Conservation (phyloP, 2,329 filamentous ascomycete species). For the Colletotrichum higginsianum region DNA sequence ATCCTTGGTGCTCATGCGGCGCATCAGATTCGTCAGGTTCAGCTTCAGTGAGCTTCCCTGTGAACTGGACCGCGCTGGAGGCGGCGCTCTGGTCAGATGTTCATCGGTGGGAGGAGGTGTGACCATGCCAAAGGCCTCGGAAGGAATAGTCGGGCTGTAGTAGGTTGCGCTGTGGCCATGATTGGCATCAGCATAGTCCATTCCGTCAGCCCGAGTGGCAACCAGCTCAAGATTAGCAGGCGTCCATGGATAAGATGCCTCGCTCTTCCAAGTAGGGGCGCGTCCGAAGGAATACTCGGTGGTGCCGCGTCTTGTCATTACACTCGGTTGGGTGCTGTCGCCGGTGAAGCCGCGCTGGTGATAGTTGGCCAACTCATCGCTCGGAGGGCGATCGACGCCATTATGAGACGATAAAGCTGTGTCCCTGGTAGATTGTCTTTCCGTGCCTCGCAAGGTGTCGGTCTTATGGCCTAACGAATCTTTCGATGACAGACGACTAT, state of each 20-base stretch:
- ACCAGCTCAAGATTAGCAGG: constrained; percentile 39
- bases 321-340: constrained; percentile 32
- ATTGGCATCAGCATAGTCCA: constrained; percentile 42
- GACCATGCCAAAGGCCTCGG: constrained; percentile 58
- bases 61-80: constrained; percentile 48
- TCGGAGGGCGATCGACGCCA: constrained; percentile 22
- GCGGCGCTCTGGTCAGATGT: constrained; percentile 21
- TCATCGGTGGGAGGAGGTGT: constrained; percentile 46
- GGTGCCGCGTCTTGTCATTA: constrained; percentile 32
- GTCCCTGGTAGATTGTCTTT: constrained; percentile 33
- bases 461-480: constrained; percentile 33
- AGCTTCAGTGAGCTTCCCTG: constrained; percentile 53
- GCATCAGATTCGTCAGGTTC: constrained; percentile 55
- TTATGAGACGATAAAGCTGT: constrained; percentile 25
- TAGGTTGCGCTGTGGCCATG: constrained; percentile 55
- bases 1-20: constrained; percentile 48
- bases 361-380: constrained; percentile 14
- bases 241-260: constrained; percentile 38
- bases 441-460: constrained; percentile 26
- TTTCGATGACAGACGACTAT: constrained; percentile 33
- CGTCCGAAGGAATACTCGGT: constrained; percentile 37
- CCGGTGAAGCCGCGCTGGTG: constrained; percentile 33
- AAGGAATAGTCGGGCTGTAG: constrained; percentile 58
- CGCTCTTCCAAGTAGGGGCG: constrained; percentile 40
- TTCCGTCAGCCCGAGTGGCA: constrained; percentile 41